Evolutionary conservation across 495 filamentous ascomycete genomes (phyloP).

Genomic region (Chaetomidium leptoderma): DNA sequence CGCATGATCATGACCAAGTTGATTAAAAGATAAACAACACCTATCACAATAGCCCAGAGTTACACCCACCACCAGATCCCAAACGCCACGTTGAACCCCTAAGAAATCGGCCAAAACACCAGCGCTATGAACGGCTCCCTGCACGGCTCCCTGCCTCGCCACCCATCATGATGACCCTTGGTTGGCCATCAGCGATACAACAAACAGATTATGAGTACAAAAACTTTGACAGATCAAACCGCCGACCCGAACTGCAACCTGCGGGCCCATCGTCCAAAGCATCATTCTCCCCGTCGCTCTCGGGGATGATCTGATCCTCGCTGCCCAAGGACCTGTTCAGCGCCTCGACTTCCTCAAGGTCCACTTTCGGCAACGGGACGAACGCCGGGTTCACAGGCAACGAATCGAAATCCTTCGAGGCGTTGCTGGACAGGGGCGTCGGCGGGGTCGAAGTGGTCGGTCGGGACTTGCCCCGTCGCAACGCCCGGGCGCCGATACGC

Average conservation of each 20-base stretch:
- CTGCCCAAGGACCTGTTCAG: slow-evolving; percentile 53
- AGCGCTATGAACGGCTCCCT: slow-evolving; percentile 9
- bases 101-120: slow-evolving; percentile 12
- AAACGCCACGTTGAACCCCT: slow-evolving; percentile 3
- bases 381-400: slow-evolving; percentile 39
- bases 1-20: not conserved
- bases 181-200: not conserved
- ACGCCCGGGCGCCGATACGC: slow-evolving; percentile 45
- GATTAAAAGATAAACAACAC: slow-evolving; percentile 3
- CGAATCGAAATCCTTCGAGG: slow-evolving; percentile 16
- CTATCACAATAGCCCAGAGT: not conserved
- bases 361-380: slow-evolving; percentile 41
- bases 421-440: slow-evolving; percentile 22
- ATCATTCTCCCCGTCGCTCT: slow-evolving; percentile 61
- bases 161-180: not conserved
- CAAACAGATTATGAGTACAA: slow-evolving; percentile 41
- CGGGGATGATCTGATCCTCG: slow-evolving; percentile 69
- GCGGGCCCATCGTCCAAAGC: slow-evolving; percentile 33
- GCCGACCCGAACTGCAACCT: slow-evolving; percentile 13
- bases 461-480: slow-evolving; percentile 28
- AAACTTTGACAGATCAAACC: slow-evolving; percentile 53
- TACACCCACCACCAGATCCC: slow-evolving; percentile 18
- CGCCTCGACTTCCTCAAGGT: slow-evolving; percentile 38
- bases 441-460: slow-evolving; percentile 34
- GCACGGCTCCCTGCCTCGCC: slow-evolving; percentile 1